Evolutionary conservation across 140 eudicot genomes (phyloP).

Genomic region (Eryngium alpinum): DNA sequence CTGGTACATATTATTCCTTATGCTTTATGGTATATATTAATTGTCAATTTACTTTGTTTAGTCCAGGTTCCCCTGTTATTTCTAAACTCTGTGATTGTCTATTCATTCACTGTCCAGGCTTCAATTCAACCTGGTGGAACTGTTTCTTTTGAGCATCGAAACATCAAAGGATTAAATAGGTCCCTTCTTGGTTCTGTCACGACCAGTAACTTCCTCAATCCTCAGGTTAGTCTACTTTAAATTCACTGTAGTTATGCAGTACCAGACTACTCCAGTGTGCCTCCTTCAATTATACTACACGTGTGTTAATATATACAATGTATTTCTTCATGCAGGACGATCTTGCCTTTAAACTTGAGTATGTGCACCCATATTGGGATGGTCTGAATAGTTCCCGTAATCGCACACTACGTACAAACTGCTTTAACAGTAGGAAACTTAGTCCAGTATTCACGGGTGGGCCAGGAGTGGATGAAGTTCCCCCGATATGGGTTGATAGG

Average conservation of each 20-base stretch:
- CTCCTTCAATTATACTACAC: background rate
- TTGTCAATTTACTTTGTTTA: background rate
- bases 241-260: background rate
- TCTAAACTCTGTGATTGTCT: background rate
- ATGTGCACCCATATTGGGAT: constrained; percentile 78
- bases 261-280: background rate
- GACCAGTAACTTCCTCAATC: constrained; percentile 59
- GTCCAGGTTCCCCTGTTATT: background rate
- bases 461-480: constrained; percentile 51
- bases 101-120: constrained; percentile 9
- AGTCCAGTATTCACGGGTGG: constrained; percentile 94
- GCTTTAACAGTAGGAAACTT: constrained; percentile 75
- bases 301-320: background rate
- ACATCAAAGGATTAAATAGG: constrained; percentile 47
- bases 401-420: constrained; percentile 67
- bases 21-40: background rate
- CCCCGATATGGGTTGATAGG: constrained; percentile 61
- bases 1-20: constrained; percentile 27
- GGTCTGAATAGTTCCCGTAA: constrained; percentile 61
- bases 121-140: constrained; percentile 51
- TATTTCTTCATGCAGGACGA: constrained; percentile 58
- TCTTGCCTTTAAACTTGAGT: constrained; percentile 77
- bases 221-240: constrained; percentile 27
- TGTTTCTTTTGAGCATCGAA: constrained; percentile 50
- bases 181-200: constrained; percentile 43